Evolutionary conservation across 169 alveolate genomes (phyloP).

Genomic region (Plasmodium chabaudi): DNA sequence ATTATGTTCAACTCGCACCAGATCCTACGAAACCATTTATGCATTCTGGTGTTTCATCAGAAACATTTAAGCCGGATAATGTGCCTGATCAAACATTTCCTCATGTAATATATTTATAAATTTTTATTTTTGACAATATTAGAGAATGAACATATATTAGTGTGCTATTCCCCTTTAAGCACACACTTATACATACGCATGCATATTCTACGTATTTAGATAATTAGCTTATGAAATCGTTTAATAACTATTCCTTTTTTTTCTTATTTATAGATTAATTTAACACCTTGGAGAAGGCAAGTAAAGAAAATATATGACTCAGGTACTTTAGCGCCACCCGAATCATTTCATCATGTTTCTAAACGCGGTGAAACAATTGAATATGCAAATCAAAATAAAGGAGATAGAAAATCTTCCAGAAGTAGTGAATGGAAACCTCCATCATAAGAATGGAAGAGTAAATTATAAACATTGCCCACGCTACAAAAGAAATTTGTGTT

Average conservation of each 20-base stretch:
- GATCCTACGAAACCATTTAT: slow-evolving; percentile 69
- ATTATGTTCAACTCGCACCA: slow-evolving; percentile 66
- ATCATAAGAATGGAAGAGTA: slow-evolving; percentile 20
- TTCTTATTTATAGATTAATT: slow-evolving; percentile 78
- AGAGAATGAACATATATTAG: neutral
- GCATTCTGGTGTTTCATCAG: slow-evolving; percentile 76
- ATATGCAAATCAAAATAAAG: slow-evolving; percentile 25
- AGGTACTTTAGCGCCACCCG: slow-evolving; percentile 77
- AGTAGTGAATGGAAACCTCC: slow-evolving; percentile 71
- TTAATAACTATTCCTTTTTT: neutral
- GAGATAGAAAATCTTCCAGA: slow-evolving; percentile 33
- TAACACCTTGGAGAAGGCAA: slow-evolving; percentile 88
- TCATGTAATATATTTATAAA: slow-evolving; percentile 19
- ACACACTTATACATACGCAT: neutral
- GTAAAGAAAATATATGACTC: slow-evolving; percentile 73
- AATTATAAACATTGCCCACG: neutral
- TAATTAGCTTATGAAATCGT: neutral
- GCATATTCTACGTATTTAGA: neutral
- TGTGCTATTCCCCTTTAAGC: neutral
- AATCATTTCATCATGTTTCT: slow-evolving; percentile 38
- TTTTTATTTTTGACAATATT: neutral
- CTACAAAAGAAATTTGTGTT: neutral
- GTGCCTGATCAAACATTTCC: slow-evolving; percentile 71
- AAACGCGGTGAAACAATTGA: slow-evolving; percentile 43
- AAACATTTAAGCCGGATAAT: slow-evolving; percentile 59